Percentiles rank a stretch among this genome's conserved stretches.
These are phyloP conservation scores for Fomitopsis betulina DNA, from an alignment of 1,284 basidiomycete species.

Conservation along the genomic window DNA sequence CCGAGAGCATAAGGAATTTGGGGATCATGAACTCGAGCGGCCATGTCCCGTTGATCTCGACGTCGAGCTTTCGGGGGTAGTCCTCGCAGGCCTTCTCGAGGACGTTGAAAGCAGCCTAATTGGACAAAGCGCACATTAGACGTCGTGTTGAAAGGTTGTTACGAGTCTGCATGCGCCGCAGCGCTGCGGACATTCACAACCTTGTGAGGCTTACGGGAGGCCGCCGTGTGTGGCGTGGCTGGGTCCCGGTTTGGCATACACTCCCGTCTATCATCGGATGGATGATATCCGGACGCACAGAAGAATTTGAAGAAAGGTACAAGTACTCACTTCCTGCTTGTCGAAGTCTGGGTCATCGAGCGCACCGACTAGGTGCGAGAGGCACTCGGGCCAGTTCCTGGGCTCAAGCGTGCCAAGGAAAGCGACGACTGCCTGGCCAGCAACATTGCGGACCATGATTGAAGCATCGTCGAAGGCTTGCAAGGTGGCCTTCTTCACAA, in stretches of 20 bases:
- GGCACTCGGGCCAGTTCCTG: slow-evolving; percentile 89
- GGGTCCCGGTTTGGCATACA: not conserved
- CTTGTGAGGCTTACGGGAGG: not conserved
- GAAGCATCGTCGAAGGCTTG: slow-evolving; percentile 77
- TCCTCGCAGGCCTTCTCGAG: slow-evolving; percentile 97
- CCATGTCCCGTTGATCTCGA: slow-evolving; percentile 83
- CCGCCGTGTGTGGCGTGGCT: not conserved
- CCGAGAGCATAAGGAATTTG: slow-evolving; percentile 85
- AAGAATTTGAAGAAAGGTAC: not conserved
- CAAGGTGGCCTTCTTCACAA: slow-evolving; percentile 82
- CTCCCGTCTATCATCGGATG: not conserved
- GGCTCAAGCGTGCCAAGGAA: slow-evolving; percentile 84
- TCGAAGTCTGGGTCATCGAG: slow-evolving; percentile 71
- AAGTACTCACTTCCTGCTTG: slow-evolving; percentile 75
- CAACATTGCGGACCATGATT: slow-evolving; percentile 86
- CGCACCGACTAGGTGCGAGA: slow-evolving; percentile 76
- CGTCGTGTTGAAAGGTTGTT: not conserved
- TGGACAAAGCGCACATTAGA: not conserved
- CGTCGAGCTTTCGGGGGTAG: slow-evolving; percentile 92
- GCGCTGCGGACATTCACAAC: not conserved
- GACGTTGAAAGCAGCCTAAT: slow-evolving; percentile 89
- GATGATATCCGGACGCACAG: not conserved
- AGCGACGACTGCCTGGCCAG: slow-evolving; percentile 86
- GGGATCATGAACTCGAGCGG: slow-evolving; percentile 94
- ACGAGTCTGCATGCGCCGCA: not conserved